Percentiles rank a stretch among this genome's conserved stretches.
Evolutionary conservation across 2,329 filamentous ascomycete species (phyloP).

Genomic region (Fusarium verrucosum): DNA sequence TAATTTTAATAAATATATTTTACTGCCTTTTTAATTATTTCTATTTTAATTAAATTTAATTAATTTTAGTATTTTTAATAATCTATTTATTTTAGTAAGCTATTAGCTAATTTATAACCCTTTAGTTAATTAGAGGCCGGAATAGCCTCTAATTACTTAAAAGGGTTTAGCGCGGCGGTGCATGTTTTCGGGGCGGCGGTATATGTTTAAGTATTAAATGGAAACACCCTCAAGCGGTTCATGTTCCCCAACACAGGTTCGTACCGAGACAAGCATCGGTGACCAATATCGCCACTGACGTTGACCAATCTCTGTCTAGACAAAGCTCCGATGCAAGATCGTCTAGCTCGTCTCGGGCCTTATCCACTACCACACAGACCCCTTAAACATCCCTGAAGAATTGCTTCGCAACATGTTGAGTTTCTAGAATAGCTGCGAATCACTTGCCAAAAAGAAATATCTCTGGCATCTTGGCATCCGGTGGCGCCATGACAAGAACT

Average conservation of each 20-base stretch:
- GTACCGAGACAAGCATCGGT: neutral
- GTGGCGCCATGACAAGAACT: neutral
- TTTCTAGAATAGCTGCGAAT: neutral
- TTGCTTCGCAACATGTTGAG: neutral
- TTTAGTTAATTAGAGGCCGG: too few species aligned
- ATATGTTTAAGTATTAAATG: too few species aligned
- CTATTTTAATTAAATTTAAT: too few species aligned
- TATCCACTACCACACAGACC: neutral
- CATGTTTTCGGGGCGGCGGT: too few species aligned
- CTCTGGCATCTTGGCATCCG: neutral
- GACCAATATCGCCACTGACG: neutral
- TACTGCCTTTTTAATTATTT: too few species aligned
- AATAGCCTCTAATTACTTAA: too few species aligned
- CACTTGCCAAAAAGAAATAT: neutral
- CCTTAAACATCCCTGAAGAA: neutral
- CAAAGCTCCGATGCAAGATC: neutral
- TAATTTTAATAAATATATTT: too few species aligned
- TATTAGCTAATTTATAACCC: too few species aligned
- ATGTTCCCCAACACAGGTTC: neutral
- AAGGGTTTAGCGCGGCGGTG: too few species aligned
- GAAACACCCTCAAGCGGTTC: neutral
- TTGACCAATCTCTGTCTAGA: conserved; percentile 5
- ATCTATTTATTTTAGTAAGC: too few species aligned
- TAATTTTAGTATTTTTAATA: too few species aligned
- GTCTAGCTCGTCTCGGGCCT: neutral